Evolutionary conservation across 441 rosid species (phyloP).

Genomic region (Gossypium trilobum): DNA sequence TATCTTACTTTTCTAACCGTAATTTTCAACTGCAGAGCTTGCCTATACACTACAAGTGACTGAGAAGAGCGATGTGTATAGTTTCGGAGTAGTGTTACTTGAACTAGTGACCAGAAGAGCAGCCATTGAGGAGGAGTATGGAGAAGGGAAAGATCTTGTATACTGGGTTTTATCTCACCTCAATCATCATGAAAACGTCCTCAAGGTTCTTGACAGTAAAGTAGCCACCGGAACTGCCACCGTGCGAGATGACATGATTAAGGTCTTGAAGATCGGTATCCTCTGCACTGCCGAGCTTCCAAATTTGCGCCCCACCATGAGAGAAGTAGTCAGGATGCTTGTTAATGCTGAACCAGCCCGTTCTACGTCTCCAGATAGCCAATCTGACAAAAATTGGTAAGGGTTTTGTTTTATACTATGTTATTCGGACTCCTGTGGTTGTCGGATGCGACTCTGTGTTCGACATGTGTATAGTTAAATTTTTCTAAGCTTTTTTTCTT

Average conservation of each 20-base stretch:
- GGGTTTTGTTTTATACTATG: not conserved
- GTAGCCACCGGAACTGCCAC: conserved; percentile 24
- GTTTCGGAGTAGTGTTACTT: conserved; percentile 74
- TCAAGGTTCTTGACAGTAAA: conserved; percentile 43
- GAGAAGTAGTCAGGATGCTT: conserved; percentile 77
- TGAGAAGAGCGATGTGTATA: conserved; percentile 69
- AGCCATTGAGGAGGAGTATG: conserved; percentile 59
- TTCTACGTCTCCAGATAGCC: conserved; percentile 24
- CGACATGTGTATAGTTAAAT: no score
- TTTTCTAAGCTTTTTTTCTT: no score
- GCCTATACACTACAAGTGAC: conserved; percentile 59
- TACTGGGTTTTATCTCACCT: conserved; percentile 55
- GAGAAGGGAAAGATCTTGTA: conserved; percentile 70
- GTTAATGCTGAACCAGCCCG: conserved; percentile 54
- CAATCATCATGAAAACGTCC: conserved; percentile 34
- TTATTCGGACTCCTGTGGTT: no score
- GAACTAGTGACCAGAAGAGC: conserved; percentile 52
- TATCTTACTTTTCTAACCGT: not conserved
- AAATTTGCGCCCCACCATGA: conserved; percentile 60
- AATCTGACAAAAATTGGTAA: conserved; percentile 14
- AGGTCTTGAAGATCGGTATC: conserved; percentile 56
- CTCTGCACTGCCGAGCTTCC: conserved; percentile 83
- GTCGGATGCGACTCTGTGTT: no score
- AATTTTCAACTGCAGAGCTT: conserved; percentile 42
- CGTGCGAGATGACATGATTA: conserved; percentile 52